A percentile compares a stretch with the other conserved stretches of the same genome.
Conservation (phyloP, 1,139 yeast genomes). For the Yamadazyma diospyri region DNA sequence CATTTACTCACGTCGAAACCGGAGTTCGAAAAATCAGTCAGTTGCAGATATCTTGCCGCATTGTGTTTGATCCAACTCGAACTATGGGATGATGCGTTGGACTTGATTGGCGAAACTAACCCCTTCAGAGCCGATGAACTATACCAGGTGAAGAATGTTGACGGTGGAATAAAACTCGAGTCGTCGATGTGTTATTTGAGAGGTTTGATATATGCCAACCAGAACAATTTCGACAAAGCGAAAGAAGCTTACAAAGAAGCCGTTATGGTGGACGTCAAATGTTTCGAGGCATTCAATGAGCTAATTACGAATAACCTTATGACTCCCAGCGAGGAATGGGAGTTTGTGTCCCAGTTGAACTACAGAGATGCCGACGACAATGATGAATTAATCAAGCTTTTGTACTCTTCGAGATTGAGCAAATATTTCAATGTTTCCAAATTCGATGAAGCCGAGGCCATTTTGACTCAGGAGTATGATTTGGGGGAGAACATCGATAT, state of each 20-base stretch:
- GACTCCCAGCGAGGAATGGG: conserved; percentile 89
- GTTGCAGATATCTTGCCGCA: conserved; percentile 82
- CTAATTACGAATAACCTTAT: conserved; percentile 69
- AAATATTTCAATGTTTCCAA: conserved; percentile 62
- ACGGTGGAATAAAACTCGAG: conserved; percentile 81
- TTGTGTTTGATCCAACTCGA: conserved; percentile 70
- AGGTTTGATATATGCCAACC: conserved; percentile 80
- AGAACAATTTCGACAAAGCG: conserved; percentile 82
- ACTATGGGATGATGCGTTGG: conserved; percentile 86
- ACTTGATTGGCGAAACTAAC: conserved; percentile 77
- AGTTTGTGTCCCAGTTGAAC: conserved; percentile 60
- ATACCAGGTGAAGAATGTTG: conserved; percentile 43
- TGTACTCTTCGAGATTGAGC: conserved; percentile 75
- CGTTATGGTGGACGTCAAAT: conserved; percentile 79
- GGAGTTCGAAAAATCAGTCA: conserved; percentile 46
- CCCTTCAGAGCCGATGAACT: conserved; percentile 53
- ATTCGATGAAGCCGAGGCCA: conserved; percentile 63
- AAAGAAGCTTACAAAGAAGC: conserved; percentile 89
- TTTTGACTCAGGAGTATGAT: conserved; percentile 68
- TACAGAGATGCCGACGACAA: conserved; percentile 78
- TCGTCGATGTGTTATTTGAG: conserved; percentile 84
- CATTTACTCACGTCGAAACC: conserved; percentile 49
- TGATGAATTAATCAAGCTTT: conserved; percentile 69
- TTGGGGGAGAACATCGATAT: conserved; percentile 69
- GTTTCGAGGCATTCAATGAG: conserved; percentile 90